Conservation (phyloP, 2,329 filamentous ascomycete species). For the Gremmenia infestans region DNA sequence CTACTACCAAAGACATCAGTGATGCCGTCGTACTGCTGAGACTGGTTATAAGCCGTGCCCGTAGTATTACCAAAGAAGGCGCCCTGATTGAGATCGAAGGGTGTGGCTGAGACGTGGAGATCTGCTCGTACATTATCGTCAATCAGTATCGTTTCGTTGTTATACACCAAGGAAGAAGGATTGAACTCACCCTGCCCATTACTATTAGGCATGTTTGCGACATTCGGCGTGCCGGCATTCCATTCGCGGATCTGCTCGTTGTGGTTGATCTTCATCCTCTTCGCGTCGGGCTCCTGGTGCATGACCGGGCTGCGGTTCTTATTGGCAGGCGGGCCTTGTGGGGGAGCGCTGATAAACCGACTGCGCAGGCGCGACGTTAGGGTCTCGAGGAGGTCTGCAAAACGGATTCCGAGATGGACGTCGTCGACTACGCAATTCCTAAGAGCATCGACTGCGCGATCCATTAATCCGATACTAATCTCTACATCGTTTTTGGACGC, state of each 20-base stretch:
- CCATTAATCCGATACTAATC: slow-evolving; percentile 69
- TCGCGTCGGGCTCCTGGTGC: slow-evolving; percentile 29
- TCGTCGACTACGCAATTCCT: slow-evolving; percentile 78
- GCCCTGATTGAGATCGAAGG: slow-evolving; percentile 52
- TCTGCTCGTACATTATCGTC: slow-evolving; percentile 14
- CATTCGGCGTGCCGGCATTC: slow-evolving; percentile 26
- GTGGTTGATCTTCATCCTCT: slow-evolving; percentile 24
- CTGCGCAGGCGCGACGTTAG: slow-evolving; percentile 69
- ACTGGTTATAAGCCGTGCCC: slow-evolving; percentile 31
- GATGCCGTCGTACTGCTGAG: slow-evolving; percentile 13
- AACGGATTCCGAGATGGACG: slow-evolving; percentile 78
- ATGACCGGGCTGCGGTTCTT: slow-evolving; percentile 27
- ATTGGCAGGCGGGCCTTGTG: slow-evolving; percentile 31
- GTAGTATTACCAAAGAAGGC: slow-evolving; percentile 47
- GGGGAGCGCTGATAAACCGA: slow-evolving; percentile 64
- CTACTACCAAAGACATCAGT: slow-evolving; percentile 22
- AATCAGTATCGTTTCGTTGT: background rate
- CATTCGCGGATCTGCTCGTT: slow-evolving; percentile 26
- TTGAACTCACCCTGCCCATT: slow-evolving; percentile 20
- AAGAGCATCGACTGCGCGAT: slow-evolving; percentile 67
- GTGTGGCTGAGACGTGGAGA: slow-evolving; percentile 52
- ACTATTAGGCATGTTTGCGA: slow-evolving; percentile 12
- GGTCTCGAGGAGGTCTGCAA: slow-evolving; percentile 76
- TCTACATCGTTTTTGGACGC: slow-evolving; percentile 74
- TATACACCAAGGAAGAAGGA: background rate